Evolutionary conservation across 306 rosid genomes (phyloP).

Genomic region (Aeschynomene evenia): DNA sequence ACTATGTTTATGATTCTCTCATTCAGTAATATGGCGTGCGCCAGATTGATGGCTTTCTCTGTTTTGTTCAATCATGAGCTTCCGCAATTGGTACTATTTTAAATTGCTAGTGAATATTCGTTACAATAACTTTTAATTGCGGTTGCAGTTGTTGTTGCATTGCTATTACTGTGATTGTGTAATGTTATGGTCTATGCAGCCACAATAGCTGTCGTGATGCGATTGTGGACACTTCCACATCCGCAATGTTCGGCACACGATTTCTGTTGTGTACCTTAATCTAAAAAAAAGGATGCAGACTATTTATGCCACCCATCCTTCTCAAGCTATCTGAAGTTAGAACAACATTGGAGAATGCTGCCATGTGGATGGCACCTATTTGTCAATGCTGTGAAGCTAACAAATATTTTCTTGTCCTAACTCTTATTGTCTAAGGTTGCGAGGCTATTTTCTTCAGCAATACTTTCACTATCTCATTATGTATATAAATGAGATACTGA

Average conservation of each 20-base stretch:
- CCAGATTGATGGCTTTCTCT: neutral
- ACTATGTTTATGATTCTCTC: constrained; percentile 9
- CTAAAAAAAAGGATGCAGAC: neutral
- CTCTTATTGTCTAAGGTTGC: neutral
- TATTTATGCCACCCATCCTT: neutral
- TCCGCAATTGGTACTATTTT: neutral
- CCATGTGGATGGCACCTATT: neutral
- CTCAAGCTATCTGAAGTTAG: neutral
- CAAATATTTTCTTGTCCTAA: neutral
- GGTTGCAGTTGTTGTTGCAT: neutral
- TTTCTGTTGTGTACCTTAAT: neutral
- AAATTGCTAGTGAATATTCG: constrained; percentile 1
- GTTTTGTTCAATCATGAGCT: neutral
- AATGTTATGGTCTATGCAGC: neutral
- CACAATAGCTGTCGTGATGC: neutral
- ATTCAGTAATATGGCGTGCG: neutral
- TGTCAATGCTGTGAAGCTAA: neutral
- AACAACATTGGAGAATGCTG: neutral
- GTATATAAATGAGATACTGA: neutral
- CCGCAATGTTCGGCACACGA: neutral
- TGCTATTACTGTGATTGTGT: neutral
- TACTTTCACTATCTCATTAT: too few species aligned
- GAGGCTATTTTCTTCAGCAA: too few species aligned
- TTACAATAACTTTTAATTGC: neutral
- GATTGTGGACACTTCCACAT: neutral